Conservation (phyloP, 208 protist species). For the Crithidia expoeki region DNA sequence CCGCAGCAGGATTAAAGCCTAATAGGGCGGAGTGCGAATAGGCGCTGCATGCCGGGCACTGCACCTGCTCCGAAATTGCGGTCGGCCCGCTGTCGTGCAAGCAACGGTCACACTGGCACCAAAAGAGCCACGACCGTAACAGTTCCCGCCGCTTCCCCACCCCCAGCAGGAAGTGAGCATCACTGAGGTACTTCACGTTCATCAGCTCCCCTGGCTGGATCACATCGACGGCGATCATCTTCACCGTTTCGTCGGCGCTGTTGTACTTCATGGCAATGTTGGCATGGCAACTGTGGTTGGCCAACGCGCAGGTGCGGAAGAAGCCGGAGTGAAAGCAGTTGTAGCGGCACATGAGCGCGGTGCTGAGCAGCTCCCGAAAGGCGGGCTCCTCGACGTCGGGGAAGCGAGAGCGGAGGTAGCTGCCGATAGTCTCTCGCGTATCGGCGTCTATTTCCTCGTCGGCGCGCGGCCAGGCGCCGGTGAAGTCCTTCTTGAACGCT, state of each 20-base stretch:
- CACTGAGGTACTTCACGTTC: slow-evolving; percentile 90
- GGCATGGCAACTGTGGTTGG: slow-evolving; percentile 86
- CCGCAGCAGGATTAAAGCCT: slow-evolving; percentile 22
- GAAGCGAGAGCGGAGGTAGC: slow-evolving; percentile 40
- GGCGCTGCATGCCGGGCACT: slow-evolving; percentile 48
- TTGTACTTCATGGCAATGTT: slow-evolving; percentile 92
- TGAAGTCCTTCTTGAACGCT: slow-evolving; percentile 67
- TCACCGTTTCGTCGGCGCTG: slow-evolving; percentile 56
- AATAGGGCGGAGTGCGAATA: slow-evolving; percentile 58
- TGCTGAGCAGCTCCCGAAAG: slow-evolving; percentile 71
- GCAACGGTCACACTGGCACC: slow-evolving; percentile 79
- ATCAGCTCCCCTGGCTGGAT: slow-evolving; percentile 76
- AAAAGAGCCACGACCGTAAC: slow-evolving; percentile 87
- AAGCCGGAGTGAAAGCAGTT: slow-evolving; percentile 90
- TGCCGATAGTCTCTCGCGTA: slow-evolving; percentile 43
- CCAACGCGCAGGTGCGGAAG: slow-evolving; percentile 84
- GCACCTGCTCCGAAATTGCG: slow-evolving; percentile 66
- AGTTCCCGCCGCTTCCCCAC: slow-evolving; percentile 77
- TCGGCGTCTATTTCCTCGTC: slow-evolving; percentile 60
- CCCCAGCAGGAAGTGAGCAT: slow-evolving; percentile 81
- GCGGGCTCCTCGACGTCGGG: slow-evolving; percentile 41
- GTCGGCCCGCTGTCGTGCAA: slow-evolving; percentile 38
- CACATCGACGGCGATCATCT: slow-evolving; percentile 70
- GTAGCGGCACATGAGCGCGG: slow-evolving; percentile 82
- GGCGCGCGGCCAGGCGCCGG: slow-evolving; percentile 76